These are phyloP conservation scores for Euphorbia neoarborescens DNA, from an alignment of 441 rosid species.

Conservation along the genomic window DNA sequence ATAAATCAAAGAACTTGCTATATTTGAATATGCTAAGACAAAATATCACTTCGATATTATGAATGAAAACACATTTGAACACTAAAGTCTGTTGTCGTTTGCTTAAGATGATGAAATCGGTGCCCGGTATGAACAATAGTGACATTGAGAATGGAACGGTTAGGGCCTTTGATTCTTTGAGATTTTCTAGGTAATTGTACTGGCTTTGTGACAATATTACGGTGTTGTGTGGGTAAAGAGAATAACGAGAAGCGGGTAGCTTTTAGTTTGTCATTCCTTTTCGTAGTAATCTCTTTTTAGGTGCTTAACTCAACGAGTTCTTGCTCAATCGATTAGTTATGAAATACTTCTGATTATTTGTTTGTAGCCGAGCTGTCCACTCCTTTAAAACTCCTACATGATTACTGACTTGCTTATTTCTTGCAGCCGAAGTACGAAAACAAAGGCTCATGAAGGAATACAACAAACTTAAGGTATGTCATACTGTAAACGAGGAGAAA, in stretches of 20 bases:
- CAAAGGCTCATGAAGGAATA: conserved; percentile 61
- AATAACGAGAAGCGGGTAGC: not conserved
- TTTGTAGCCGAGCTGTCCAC: not conserved
- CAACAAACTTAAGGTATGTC: conserved; percentile 63
- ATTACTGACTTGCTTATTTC: conserved; percentile 19
- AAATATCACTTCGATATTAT: not conserved
- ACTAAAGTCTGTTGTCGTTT: not conserved
- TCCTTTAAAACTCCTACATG: not conserved
- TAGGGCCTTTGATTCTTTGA: not conserved
- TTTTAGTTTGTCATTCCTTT: not conserved
- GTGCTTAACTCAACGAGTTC: no score
- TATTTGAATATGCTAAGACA: not conserved
- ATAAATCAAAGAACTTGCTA: not conserved
- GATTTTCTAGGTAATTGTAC: not conserved
- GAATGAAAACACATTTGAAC: not conserved
- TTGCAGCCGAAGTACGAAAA: conserved; percentile 74
- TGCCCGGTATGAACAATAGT: not conserved
- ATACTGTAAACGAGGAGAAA: not conserved
- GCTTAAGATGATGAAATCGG: not conserved
- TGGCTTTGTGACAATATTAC: not conserved
- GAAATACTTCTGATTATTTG: not conserved
- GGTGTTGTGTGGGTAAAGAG: not conserved
- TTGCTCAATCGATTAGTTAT: not conserved
- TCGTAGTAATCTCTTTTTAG: no score
- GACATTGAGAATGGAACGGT: not conserved